phyloP scores from a whole-genome alignment of 2,329 filamentous ascomycete species.

The Escovopsis weberi region DNA sequence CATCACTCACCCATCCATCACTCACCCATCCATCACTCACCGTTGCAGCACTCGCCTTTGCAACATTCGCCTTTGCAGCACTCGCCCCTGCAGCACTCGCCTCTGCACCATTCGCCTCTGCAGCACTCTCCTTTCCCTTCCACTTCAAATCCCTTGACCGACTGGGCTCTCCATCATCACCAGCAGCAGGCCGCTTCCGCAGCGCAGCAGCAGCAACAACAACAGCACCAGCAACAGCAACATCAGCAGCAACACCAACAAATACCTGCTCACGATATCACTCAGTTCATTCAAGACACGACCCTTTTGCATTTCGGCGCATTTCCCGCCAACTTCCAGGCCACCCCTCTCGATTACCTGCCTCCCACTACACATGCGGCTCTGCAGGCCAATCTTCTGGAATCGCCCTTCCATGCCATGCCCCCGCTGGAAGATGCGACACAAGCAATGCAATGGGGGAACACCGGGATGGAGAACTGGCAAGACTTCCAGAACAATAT shows the following conservation, averaged over 20 bases:
- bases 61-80: conserved; percentile 35
- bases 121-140: conserved; percentile 42
- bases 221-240: conserved; percentile 4
- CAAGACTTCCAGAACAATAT: conserved; percentile 57
- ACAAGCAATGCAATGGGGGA: conserved; percentile 44
- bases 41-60: no score
- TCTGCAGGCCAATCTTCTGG: conserved; percentile 48
- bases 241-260: not conserved
- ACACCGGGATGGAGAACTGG: conserved; percentile 55
- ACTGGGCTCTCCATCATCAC: conserved; percentile 47
- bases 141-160: conserved; percentile 37
- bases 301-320: conserved; percentile 41
- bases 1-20: conserved; percentile 37
- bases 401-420: conserved; percentile 46
- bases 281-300: conserved; percentile 42
- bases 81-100: conserved; percentile 43
- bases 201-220: conserved; percentile 16
- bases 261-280: conserved; percentile 30
- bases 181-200: conserved; percentile 25
- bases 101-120: conserved; percentile 32
- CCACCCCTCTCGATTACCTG: conserved; percentile 44
- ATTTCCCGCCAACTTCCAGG: conserved; percentile 37
- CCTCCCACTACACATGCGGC: conserved; percentile 48
- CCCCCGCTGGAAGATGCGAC: conserved; percentile 40
- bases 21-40: conserved; percentile 17